Percentiles rank a stretch among this genome's conserved stretches.
phyloP scores from a whole-genome alignment of 2,329 filamentous ascomycete species.

The Fusarium sp. region DNA sequence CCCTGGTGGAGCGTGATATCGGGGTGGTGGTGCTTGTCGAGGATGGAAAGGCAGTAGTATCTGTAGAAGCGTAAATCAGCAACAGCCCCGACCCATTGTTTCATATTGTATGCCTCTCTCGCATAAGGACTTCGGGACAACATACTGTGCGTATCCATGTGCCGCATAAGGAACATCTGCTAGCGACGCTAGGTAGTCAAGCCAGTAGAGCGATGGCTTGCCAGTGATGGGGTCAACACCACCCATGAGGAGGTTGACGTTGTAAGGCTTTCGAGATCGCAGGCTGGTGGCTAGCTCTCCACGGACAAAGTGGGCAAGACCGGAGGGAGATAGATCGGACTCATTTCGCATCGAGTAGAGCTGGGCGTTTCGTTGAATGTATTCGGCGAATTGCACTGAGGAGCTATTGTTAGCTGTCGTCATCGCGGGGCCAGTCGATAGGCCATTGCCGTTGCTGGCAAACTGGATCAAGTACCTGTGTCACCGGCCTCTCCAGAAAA shows the following conservation, averaged over 20 bases:
- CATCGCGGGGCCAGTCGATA: constrained; percentile 15
- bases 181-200: constrained; percentile 93
- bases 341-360: constrained; percentile 99
- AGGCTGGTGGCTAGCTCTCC: constrained; percentile 91
- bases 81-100: not conserved
- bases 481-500: constrained; percentile 97
- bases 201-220: constrained; percentile 94
- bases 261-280: constrained; percentile 93
- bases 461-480: constrained; percentile 70
- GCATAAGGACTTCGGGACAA: constrained; percentile 16
- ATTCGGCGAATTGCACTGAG: constrained; percentile 98
- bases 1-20: constrained; percentile 91
- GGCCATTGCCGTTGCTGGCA: constrained; percentile 6
- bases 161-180: constrained; percentile 94
- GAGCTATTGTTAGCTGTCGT: constrained; percentile 41
- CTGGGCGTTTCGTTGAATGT: constrained; percentile 97
- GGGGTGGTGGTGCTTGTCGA: constrained; percentile 98
- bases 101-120: not conserved
- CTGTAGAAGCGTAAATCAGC: constrained; percentile 57
- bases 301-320: constrained; percentile 92
- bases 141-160: constrained; percentile 96
- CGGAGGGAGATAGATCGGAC: constrained; percentile 88
- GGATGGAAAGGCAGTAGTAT: constrained; percentile 97
- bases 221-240: constrained; percentile 92
- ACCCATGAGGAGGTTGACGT: constrained; percentile 94